These are phyloP conservation scores for Aspergillus fischeri DNA, from an alignment of 2,329 filamentous ascomycete species.

Conservation along the genomic window DNA sequence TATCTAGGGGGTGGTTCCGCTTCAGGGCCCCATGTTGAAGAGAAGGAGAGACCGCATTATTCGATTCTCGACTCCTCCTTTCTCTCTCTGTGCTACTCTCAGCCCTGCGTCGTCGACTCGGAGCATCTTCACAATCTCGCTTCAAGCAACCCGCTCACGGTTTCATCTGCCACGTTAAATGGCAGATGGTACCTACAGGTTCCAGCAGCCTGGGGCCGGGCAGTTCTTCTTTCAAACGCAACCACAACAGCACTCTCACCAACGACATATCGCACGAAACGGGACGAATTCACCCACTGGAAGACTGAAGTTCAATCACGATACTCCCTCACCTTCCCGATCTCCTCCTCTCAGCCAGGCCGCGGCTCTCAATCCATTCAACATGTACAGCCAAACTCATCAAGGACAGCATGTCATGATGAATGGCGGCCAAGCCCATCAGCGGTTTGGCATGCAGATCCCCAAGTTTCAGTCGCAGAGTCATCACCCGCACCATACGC, in stretches of 20 bases:
- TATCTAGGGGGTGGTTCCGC: constrained; percentile 28
- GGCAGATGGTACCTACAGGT: constrained; percentile 54
- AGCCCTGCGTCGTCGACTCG: constrained; percentile 20
- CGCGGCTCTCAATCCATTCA: constrained; percentile 41
- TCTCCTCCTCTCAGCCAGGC: constrained; percentile 43
- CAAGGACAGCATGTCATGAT: constrained; percentile 49
- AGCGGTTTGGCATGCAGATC: constrained; percentile 48
- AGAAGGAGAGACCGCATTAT: constrained; percentile 42
- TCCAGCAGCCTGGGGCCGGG: constrained; percentile 52
- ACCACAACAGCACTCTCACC: constrained; percentile 41
- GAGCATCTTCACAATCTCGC: constrained; percentile 22
- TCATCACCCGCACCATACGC: constrained; percentile 42
- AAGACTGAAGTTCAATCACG: constrained; percentile 43
- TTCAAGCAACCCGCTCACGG: constrained; percentile 34
- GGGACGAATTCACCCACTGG: constrained; percentile 45
- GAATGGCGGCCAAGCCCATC: constrained; percentile 46
- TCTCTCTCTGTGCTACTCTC: constrained; percentile 23
- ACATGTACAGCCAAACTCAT: constrained; percentile 47
- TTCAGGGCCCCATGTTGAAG: constrained; percentile 45
- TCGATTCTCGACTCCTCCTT: constrained; percentile 35
- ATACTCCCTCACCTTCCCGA: constrained; percentile 47
- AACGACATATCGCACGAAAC: constrained; percentile 43
- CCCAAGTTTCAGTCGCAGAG: constrained; percentile 45
- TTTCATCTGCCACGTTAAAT: constrained; percentile 50
- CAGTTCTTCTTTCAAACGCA: constrained; percentile 46